Base-by-base conservation (phyloP, 202 grass and related monocot species). In the Bolboschoenoplectus hybrid region DNA sequence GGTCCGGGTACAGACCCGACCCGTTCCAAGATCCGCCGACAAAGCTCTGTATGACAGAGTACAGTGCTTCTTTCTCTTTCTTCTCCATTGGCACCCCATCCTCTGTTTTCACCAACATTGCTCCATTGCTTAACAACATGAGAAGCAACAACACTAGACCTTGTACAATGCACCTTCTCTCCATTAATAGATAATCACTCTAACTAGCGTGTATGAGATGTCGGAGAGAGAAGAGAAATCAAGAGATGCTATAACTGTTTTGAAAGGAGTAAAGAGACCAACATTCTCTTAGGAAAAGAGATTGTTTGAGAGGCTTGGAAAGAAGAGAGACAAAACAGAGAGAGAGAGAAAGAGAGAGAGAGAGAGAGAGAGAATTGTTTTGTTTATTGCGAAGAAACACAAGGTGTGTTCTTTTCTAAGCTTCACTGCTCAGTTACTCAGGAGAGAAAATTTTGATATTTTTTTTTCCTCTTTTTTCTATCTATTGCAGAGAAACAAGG, bases 11-110 rank as follows among this genome's bases (percentile, higher is more conserved):
- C 43, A 99, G 84, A 16, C 34, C 83, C 14, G 97, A 94, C 55
- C 97, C 97, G 63, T 99, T 99, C 97, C 97, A 99, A 0, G 71
- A 89, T 7, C 80, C 88, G 52, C 97, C 97, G 36, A 99, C 97
- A 78, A 99, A 94, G 83, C 88, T 46, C 85, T 91, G 86, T 63
- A 99, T 91, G 84, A 90, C 92, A 1, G 82, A 85, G 71, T 91
- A 99, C 6, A 99, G 90, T 0, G 93, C 88, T 71, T 85, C 32
- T 85, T 72, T 91, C 87, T 94, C 85, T 46, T 68, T 85, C 17
- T 88, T 91, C 61, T 92, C 93, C 97, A 99, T 96, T 0, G 91
- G 97, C 32, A 86, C 90, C 35, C 19, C 82, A 40, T 74, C 67
- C 2, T 52, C 89, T 71, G 82, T 52, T 58, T 84, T 84, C 14